These are phyloP conservation scores for Buddleja alternifolia DNA, from an alignment of 257 asterid genomes.

Conservation along the genomic window DNA sequence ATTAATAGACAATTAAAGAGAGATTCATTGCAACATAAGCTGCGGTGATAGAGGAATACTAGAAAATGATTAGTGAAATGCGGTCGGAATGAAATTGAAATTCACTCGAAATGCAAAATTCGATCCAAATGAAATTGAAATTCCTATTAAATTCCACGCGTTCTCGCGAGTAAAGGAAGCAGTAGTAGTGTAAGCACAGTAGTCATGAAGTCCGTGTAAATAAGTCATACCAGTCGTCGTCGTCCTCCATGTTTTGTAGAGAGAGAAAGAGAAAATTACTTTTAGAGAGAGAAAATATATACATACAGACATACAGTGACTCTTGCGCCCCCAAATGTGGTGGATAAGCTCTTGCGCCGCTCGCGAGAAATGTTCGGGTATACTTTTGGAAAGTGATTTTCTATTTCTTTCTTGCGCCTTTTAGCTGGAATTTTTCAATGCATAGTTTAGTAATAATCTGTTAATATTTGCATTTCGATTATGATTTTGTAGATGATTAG, in stretches of 20 bases:
- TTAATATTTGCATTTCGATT: conserved; percentile 19
- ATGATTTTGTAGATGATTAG: conserved; percentile 20
- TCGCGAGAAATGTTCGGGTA: conserved; percentile 19
- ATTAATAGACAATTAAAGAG: conserved; percentile 30
- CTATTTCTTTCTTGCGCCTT: neutral
- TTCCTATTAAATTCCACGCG: conserved; percentile 69
- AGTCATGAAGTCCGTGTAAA: conserved; percentile 67
- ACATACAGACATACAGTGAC: conserved; percentile 28
- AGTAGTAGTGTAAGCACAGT: conserved; percentile 33
- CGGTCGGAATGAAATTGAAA: conserved; percentile 92
- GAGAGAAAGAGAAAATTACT: conserved; percentile 21
- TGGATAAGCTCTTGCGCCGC: conserved; percentile 33
- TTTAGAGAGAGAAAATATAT: conserved; percentile 33
- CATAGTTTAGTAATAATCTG: neutral
- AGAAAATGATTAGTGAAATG: conserved; percentile 39
- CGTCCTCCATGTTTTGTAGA: conserved; percentile 31
- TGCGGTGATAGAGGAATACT: conserved; percentile 71
- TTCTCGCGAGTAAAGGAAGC: conserved; percentile 39
- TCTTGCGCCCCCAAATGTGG: conserved; percentile 36
- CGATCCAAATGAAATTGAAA: conserved; percentile 55
- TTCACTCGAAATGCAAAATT: conserved; percentile 48
- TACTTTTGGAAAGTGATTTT: conserved; percentile 8
- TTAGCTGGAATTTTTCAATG: neutral
- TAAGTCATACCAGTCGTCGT: conserved; percentile 42
- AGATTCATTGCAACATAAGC: conserved; percentile 55